These are phyloP conservation scores for Fusarium denticulatum DNA, from an alignment of 2,329 filamentous ascomycete genomes.

Conservation along the genomic window DNA sequence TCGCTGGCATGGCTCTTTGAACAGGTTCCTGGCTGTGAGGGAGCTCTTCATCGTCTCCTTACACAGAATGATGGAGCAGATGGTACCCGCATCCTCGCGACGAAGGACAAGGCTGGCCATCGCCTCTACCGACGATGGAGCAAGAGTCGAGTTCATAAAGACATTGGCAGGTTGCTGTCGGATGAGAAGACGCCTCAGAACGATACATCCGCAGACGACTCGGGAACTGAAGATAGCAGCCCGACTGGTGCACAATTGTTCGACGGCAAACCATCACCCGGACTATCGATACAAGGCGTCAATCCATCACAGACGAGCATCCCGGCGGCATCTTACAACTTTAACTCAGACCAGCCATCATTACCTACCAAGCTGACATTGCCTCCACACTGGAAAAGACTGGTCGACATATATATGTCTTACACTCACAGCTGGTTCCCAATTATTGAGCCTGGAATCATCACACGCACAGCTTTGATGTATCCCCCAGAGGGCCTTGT, in stretches of 20 bases:
- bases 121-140: constrained; percentile 71
- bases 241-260: constrained; percentile 30
- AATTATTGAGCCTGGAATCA: constrained; percentile 72
- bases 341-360: constrained; percentile 1
- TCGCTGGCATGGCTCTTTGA: constrained; percentile 74
- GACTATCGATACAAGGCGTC: constrained; percentile 28
- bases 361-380: constrained; percentile 49
- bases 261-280: constrained; percentile 32
- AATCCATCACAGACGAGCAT: constrained; percentile 15
- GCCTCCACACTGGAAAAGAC: constrained; percentile 64
- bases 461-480: constrained; percentile 59
- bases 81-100: constrained; percentile 56
- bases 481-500: constrained; percentile 52
- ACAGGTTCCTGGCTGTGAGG: constrained; percentile 68
- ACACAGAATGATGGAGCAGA: constrained; percentile 55
- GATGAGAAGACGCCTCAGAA: constrained; percentile 48
- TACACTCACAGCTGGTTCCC: constrained; percentile 83
- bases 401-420: constrained; percentile 78
- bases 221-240: constrained; percentile 45
- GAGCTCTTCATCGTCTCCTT: constrained; percentile 64
- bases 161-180: constrained; percentile 71
- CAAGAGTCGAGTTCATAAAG: constrained; percentile 68
- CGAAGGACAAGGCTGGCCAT: constrained; percentile 64
- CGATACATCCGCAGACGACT: constrained; percentile 50
- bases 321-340: constrained; percentile 3